Evolutionary conservation across 2,329 filamentous ascomycete species (phyloP).

Genomic region (Fusarium coicis): DNA sequence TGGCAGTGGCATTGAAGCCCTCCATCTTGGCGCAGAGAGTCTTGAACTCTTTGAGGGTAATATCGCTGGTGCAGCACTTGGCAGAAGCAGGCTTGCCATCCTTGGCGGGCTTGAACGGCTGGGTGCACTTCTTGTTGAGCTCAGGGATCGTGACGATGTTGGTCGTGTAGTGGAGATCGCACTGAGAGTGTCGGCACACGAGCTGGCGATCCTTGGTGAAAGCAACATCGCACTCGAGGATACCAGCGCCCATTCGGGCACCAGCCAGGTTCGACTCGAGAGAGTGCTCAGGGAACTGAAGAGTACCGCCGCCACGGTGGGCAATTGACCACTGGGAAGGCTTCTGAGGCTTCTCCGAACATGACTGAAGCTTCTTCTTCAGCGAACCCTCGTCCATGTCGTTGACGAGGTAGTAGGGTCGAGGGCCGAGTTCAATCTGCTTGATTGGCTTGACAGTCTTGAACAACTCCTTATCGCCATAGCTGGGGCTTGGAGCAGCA

Average conservation of each 20-base stretch:
- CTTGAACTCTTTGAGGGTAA: conserved; percentile 75
- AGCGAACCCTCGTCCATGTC: conserved; percentile 69
- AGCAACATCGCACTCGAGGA: conserved; percentile 74
- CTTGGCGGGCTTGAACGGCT: conserved; percentile 67
- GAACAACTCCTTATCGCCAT: conserved; percentile 28
- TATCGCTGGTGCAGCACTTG: conserved; percentile 77
- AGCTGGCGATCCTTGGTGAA: conserved; percentile 73
- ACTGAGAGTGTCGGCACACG: conserved; percentile 75
- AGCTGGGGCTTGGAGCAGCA: conserved; percentile 42
- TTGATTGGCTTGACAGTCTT: conserved; percentile 56
- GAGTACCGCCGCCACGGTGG: conserved; percentile 70
- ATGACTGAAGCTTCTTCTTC: conserved; percentile 68
- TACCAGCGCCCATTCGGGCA: conserved; percentile 73
- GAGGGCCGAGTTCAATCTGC: conserved; percentile 68
- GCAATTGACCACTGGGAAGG: conserved; percentile 68
- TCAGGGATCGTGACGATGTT: conserved; percentile 71
- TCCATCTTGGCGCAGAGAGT: conserved; percentile 78
- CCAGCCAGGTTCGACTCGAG: conserved; percentile 68
- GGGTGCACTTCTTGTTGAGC: conserved; percentile 71
- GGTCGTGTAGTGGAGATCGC: conserved; percentile 75
- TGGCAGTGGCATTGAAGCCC: conserved; percentile 67
- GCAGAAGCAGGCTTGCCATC: conserved; percentile 64
- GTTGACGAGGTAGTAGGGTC: conserved; percentile 72
- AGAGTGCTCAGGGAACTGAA: conserved; percentile 74
- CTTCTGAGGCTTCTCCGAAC: conserved; percentile 64